These are phyloP conservation scores for Colletotrichum tropicicola DNA, from an alignment of 2,329 filamentous ascomycete species.

Conservation along the genomic window DNA sequence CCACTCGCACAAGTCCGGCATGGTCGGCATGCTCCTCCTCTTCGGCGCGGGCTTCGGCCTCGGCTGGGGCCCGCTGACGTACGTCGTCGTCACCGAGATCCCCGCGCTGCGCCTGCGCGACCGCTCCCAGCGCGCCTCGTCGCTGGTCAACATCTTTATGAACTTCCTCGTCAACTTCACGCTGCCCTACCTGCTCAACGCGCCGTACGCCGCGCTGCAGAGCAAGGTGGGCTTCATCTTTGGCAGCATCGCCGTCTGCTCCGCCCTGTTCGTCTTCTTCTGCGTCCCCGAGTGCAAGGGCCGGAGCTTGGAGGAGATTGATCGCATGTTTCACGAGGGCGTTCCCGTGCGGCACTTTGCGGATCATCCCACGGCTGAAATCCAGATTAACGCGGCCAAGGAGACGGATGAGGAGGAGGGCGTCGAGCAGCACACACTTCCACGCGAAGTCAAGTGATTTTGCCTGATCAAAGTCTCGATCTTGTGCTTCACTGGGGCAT, in stretches of 20 bases:
- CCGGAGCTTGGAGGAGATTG: slow-evolving; percentile 36
- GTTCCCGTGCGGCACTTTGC: slow-evolving; percentile 32
- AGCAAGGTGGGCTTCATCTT: slow-evolving; percentile 33
- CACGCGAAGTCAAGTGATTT: neutral
- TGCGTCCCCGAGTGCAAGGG: slow-evolving; percentile 35
- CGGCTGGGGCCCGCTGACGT: slow-evolving; percentile 44
- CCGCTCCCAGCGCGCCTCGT: slow-evolving; percentile 22
- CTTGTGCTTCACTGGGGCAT: too few species aligned
- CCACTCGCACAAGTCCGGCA: slow-evolving; percentile 35
- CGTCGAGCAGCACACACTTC: neutral
- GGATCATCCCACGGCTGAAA: slow-evolving; percentile 13
- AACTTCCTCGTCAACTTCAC: slow-evolving; percentile 34
- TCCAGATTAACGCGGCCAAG: neutral
- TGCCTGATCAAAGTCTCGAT: neutral
- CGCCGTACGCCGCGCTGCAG: slow-evolving; percentile 28
- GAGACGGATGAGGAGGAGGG: slow-evolving; percentile 11
- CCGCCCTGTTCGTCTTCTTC: slow-evolving; percentile 31
- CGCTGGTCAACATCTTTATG: slow-evolving; percentile 30
- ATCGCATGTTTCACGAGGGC: slow-evolving; percentile 33
- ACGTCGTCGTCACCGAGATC: slow-evolving; percentile 46
- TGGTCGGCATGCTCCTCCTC: slow-evolving; percentile 44
- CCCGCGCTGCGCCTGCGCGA: slow-evolving; percentile 32
- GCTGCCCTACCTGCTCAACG: slow-evolving; percentile 31
- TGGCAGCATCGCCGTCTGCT: slow-evolving; percentile 27
- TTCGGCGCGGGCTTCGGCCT: slow-evolving; percentile 41